Conservation (phyloP, 1,284 basidiomycete species). For the Naganishia sp. region DNA sequence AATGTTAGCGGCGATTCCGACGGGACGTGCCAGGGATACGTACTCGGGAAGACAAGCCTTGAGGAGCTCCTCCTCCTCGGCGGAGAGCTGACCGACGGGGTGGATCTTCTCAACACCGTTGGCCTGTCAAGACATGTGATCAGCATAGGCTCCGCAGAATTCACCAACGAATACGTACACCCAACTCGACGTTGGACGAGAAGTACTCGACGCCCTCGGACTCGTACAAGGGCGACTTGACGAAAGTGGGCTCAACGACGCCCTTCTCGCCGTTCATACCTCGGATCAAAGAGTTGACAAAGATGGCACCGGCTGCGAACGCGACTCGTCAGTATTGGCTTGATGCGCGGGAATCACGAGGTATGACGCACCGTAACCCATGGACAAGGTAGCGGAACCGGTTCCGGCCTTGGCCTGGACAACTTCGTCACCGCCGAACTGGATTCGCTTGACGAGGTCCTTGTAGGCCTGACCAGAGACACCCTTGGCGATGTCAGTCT, state of each 20-base stretch:
- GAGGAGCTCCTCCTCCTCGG: constrained; percentile 81
- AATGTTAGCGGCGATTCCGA: background rate
- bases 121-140: constrained; percentile 54
- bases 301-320: constrained; percentile 71
- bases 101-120: constrained; percentile 90
- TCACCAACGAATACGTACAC: constrained; percentile 59
- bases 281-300: constrained; percentile 74
- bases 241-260: constrained; percentile 79
- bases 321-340: background rate
- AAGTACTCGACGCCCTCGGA: constrained; percentile 79
- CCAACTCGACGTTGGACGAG: constrained; percentile 79
- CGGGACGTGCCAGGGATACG: constrained; percentile 27
- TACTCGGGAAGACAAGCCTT: constrained; percentile 81
- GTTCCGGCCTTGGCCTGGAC: constrained; percentile 66
- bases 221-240: constrained; percentile 75
- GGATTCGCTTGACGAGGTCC: constrained; percentile 80
- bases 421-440: constrained; percentile 82
- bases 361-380: constrained; percentile 69
- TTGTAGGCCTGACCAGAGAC: constrained; percentile 59
- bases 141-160: background rate
- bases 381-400: constrained; percentile 84
- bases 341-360: background rate
- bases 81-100: constrained; percentile 71
- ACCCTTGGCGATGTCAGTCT: constrained; percentile 64
- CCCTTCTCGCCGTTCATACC: constrained; percentile 87